phyloP scores from a whole-genome alignment of 2,329 filamentous ascomycete species.

The Colletotrichum magnum region DNA sequence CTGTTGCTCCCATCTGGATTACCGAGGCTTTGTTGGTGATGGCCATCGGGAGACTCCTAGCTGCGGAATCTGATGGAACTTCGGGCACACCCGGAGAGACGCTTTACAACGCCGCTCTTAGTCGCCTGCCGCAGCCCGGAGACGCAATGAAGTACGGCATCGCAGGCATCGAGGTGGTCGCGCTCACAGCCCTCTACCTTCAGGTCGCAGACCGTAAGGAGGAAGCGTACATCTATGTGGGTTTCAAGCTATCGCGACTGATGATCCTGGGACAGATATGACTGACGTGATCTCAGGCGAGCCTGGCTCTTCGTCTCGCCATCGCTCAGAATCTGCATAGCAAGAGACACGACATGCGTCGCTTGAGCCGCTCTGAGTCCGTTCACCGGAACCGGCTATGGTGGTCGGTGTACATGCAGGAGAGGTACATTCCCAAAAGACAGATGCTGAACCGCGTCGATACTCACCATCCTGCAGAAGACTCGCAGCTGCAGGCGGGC shows the following conservation, averaged over 20 bases:
- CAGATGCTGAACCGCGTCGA: neutral
- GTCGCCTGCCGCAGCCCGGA: slow-evolving; percentile 4
- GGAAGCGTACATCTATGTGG: slow-evolving; percentile 37
- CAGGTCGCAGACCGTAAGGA: slow-evolving; percentile 33
- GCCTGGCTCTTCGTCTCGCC: too few species aligned
- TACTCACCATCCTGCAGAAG: slow-evolving; percentile 11
- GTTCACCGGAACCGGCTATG: slow-evolving; percentile 33
- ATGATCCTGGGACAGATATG: too few species aligned
- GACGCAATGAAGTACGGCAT: slow-evolving; percentile 22
- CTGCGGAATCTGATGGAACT: neutral
- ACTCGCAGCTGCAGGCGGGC: slow-evolving; percentile 29
- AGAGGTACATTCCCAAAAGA: slow-evolving; percentile 5
- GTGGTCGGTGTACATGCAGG: slow-evolving; percentile 41
- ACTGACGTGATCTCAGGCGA: too few species aligned
- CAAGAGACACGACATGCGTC: too few species aligned
- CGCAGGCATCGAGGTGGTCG: slow-evolving; percentile 25
- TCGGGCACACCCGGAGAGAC: slow-evolving; percentile 10
- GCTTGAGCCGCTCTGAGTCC: slow-evolving; percentile 1
- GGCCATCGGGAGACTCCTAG: slow-evolving; percentile 23
- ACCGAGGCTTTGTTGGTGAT: slow-evolving; percentile 29
- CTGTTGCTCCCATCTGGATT: slow-evolving; percentile 17
- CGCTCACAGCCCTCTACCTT: slow-evolving; percentile 32
- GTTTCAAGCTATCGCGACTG: too few species aligned
- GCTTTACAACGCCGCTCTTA: slow-evolving; percentile 18
- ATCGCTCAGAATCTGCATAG: neutral